Evolutionary conservation across 805 yeast genomes (phyloP), one percentile per base, ranked within the genome.

Genomic region (Suhomyces kilbournensis): DNA sequence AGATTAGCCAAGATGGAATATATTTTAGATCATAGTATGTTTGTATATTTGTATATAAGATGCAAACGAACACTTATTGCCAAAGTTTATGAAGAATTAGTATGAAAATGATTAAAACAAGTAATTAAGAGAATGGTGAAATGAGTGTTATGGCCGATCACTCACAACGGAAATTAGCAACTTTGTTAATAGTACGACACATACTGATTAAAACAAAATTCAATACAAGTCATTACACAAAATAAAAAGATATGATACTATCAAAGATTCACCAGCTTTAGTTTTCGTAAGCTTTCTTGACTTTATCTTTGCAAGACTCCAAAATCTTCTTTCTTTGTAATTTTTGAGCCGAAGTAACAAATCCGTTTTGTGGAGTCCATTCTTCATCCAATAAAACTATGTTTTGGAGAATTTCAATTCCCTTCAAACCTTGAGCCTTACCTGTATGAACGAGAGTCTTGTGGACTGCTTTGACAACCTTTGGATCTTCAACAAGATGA

Each of bases 291-390:
- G 90, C 80, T 54, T 74, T 75, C 55, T 88, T 88, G 62, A 94
- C 88, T 47, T 78, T 81, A 35, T 78, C 78, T 70, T 85, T 70
- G 66, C 86, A 88, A 55, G 85, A 81, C 30, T 78, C 82, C 60
- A 90, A 74, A 65, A 94, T 94, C 77, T 88, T 88, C 78, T 81
- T 88, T 78, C 99, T 87, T 78, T 93, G 97, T 64, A 94, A 80
- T 75, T 94, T 94, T 74, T 92, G 97, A 23, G 99, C 99, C 53
- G 96, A 85, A 14, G 98, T 91, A 52, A 93, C 96, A 59, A 76
- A 90, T 0, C 97, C 98, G 66, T 84, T 89, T 71, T 90, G 94
- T 43, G 99, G 98, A 40, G 98, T 94, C 98, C 99, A 94, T 76
- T 94, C 99, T 49, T 84, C 93, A 58, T 89, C 92, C 53, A 84